phyloP scores from a whole-genome alignment of 78 protist species.

The Salpingoeca rosetta region DNA sequence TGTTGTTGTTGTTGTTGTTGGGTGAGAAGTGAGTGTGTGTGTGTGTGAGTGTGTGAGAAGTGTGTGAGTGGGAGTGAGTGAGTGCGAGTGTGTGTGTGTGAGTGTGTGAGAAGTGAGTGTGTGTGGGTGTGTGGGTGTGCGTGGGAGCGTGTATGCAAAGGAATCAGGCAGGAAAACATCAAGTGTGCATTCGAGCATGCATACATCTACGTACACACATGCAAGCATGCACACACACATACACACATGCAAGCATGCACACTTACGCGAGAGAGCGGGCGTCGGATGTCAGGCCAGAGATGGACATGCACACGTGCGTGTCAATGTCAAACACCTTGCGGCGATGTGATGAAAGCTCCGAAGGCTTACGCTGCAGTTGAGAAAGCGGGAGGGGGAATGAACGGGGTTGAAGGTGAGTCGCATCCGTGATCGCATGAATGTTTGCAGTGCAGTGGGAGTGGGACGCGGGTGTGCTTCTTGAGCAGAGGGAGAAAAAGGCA shows the following conservation, averaged over 20 bases:
- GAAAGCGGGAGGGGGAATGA: neutral
- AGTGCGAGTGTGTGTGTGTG: no score
- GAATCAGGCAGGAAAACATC: neutral
- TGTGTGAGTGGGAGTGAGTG: no score
- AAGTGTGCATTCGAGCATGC: no score
- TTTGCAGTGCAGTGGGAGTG: neutral
- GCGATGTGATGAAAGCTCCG: slow-evolving; percentile 85
- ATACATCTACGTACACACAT: neutral
- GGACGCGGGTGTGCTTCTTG: neutral
- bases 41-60: no score
- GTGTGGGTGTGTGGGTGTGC: no score
- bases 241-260: no score
- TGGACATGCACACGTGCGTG: slow-evolving; percentile 82
- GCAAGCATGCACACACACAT: neutral
- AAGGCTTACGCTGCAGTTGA: slow-evolving; percentile 36
- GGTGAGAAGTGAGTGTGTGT: no score
- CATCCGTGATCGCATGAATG: slow-evolving; percentile 9
- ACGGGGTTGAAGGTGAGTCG: neutral
- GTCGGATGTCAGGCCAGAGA: slow-evolving; percentile 86
- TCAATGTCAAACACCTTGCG: slow-evolving; percentile 81
- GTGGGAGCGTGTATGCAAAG: no score
- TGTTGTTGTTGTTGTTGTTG: no score
- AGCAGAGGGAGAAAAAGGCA: neutral
- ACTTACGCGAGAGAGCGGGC: slow-evolving; percentile 44
- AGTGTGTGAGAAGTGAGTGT: no score